Base-by-base conservation (phyloP, 2,329 filamentous ascomycete species). In the Lasiodiplodia theobromae region DNA sequence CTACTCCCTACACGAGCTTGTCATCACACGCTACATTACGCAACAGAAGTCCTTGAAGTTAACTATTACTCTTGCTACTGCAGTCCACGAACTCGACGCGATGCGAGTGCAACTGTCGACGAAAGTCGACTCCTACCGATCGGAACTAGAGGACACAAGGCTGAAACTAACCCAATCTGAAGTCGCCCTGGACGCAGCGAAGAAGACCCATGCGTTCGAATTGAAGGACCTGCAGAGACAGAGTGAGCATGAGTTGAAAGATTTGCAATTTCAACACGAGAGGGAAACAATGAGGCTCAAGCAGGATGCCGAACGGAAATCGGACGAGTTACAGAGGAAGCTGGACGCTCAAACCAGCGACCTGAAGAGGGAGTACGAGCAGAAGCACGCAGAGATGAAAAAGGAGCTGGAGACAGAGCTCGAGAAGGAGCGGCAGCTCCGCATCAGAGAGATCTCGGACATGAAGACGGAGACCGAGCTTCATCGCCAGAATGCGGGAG, bases 341-440 rank as follows among this genome's bases (percentile, higher is more conserved):
- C 79, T 84, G 69, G 77, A 82, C 67, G 83, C 85, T 8, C 87
- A 92, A 68, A 78, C 88, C 38, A 87, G 90, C 25, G 82, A 85
- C 16, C 74, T 91, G 49, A 81, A 86, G 16, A 87, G 86, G 68
- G 84, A 86, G 56, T 89, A 95, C 71, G 85, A 88, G 69, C 89
- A 92, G 66, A 90, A 92, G 64, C 75, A 95, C 18, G 87, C 89
- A 6, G 86, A 88, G 4, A 73, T 93, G 40, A 87, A 88, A 73
- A 85, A 87, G 66, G 87, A 86, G 56, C 84, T 91, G 70, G 86
- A 89, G 49, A 83, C 84, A n/a, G 88, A 92, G 73, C 77, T 93
- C 18, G 89, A 92, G 38, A 87, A 91, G 57, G 89, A 94, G 75
- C 83, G 86, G 66, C 82, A 77, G 53, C 84, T 84, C 65, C 84